Evolutionary conservation across 352 stramenopile genomes (phyloP).

Genomic region (Phytopythium oedochilum): DNA sequence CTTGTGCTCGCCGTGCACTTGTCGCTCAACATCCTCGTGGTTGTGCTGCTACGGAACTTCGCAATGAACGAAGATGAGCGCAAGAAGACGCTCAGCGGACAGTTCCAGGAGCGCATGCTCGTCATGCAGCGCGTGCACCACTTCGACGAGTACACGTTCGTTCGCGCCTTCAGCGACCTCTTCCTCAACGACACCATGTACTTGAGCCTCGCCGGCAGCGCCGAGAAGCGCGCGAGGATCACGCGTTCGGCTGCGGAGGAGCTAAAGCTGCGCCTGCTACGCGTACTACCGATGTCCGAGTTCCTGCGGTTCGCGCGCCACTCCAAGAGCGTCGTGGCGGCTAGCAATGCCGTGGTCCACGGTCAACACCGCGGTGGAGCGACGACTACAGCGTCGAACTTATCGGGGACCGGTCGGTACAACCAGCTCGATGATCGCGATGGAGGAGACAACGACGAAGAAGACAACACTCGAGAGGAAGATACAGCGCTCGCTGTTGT

Average conservation of each 20-base stretch:
- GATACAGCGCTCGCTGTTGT: not conserved
- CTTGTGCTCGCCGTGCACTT: constrained; percentile 67
- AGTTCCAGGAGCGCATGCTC: constrained; percentile 79
- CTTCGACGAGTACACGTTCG: constrained; percentile 74
- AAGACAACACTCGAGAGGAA: not conserved
- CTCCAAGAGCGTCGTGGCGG: not conserved
- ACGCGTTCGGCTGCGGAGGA: constrained; percentile 51
- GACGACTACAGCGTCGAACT: not conserved
- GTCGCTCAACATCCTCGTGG: constrained; percentile 83
- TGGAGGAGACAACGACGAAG: not conserved
- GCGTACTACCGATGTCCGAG: constrained; percentile 56
- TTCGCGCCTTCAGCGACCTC: constrained; percentile 71
- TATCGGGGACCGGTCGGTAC: constrained; percentile 11
- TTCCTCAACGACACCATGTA: constrained; percentile 80
- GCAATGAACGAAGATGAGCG: constrained; percentile 84
- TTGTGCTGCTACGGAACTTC: constrained; percentile 81
- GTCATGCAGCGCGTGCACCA: constrained; percentile 73
- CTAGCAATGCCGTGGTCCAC: not conserved
- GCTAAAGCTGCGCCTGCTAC: constrained; percentile 52
- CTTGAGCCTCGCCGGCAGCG: constrained; percentile 54
- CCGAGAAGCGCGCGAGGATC: constrained; percentile 52
- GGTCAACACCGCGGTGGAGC: not conserved
- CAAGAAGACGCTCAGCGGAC: constrained; percentile 54
- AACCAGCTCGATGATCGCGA: constrained; percentile 7
- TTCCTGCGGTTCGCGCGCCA: constrained; percentile 25